Conservation (phyloP, 768 basidiomycete species). For the Baorangia bicolor region DNA sequence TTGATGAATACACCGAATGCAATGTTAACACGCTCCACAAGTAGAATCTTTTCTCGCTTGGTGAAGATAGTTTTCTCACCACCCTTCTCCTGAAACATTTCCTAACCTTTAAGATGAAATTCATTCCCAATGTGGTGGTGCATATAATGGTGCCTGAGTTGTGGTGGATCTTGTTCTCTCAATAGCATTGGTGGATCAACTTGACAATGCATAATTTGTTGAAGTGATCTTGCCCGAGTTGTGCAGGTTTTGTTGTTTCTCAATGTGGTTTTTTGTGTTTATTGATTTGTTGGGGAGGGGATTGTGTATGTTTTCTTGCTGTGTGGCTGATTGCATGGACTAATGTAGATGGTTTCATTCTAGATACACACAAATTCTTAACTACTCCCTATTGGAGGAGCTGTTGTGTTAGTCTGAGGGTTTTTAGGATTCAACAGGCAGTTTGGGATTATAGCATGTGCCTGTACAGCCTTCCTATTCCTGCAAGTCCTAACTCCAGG, state of each 20-base stretch:
- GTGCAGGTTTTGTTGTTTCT: constrained; percentile 96
- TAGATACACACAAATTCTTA: no score
- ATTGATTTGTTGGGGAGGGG: constrained; percentile 87
- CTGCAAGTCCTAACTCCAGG: no score
- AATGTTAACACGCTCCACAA: constrained; percentile 94
- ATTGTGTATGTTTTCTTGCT: constrained; percentile 52
- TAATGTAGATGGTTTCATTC: no score
- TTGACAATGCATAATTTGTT: constrained; percentile 93
- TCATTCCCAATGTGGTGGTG: constrained; percentile 83
- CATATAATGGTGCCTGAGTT: constrained; percentile 91
- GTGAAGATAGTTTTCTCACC: constrained; percentile 95
- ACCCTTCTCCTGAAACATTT: constrained; percentile 94
- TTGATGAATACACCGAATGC: constrained; percentile 92
- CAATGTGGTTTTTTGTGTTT: constrained; percentile 94
- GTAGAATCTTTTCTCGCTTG: constrained; percentile 92
- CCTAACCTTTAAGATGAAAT: constrained; percentile 94
- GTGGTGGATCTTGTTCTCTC: constrained; percentile 85
- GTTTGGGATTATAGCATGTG: no score
- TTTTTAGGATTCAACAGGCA: no score
- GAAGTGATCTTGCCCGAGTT: constrained; percentile 84
- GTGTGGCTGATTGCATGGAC: no score
- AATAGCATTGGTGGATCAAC: constrained; percentile 96
- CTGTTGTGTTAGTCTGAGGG: no score
- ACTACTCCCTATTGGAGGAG: no score
- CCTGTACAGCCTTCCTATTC: no score